These are phyloP conservation scores for Carex parvula DNA, from an alignment of 176 grass and related monocot species.

Conservation along the genomic window DNA sequence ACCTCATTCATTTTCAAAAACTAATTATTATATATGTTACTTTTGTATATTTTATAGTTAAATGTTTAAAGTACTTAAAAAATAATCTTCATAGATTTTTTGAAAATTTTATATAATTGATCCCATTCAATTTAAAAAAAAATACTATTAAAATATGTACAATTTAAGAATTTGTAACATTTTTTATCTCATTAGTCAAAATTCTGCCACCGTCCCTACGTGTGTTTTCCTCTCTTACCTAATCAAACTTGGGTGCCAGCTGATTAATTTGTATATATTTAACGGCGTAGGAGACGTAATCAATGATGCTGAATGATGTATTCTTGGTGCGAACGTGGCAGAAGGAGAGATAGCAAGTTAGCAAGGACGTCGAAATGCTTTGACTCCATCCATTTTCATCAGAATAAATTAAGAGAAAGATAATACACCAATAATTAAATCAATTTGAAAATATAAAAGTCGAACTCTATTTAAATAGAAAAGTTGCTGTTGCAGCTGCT, in stretches of 20 bases:
- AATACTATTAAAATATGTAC: too few relatives aligned
- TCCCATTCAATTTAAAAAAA: too few relatives aligned
- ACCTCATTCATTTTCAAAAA: too few relatives aligned
- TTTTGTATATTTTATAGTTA: too few relatives aligned
- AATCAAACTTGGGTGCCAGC: neutral
- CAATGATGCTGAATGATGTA: neutral
- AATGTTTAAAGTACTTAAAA: too few relatives aligned
- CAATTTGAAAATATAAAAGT: neutral
- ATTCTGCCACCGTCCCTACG: too few relatives aligned
- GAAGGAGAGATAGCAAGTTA: neutral
- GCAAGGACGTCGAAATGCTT: neutral
- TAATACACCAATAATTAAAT: neutral
- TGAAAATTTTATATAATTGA: too few relatives aligned
- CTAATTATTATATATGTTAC: too few relatives aligned
- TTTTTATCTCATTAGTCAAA: too few relatives aligned
- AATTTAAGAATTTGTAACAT: too few relatives aligned
- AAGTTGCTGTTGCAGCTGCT: neutral
- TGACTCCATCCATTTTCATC: neutral
- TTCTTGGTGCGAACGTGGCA: neutral
- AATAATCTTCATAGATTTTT: too few relatives aligned
- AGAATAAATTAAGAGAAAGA: neutral
- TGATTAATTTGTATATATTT: neutral
- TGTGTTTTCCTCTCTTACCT: neutral
- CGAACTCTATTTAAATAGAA: neutral
- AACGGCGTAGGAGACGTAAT: neutral